Percentiles rank a stretch among this genome's conserved stretches.
Conservation (phyloP, 768 basidiomycete species). For the Pleurotus ostreatus region DNA sequence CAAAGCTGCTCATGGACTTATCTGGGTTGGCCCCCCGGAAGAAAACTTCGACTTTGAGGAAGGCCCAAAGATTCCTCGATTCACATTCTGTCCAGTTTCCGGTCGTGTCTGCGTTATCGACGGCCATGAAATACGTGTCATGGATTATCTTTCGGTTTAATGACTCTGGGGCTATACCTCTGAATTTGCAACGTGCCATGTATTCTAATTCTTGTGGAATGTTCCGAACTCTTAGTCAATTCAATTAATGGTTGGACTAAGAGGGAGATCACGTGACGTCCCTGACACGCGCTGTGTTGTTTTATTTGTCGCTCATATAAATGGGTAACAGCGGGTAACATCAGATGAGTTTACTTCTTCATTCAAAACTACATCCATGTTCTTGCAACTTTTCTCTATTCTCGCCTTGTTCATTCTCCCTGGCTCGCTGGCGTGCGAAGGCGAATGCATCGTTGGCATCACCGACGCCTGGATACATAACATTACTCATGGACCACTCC, state of each 20-base stretch:
- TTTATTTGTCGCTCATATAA: too few relatives aligned
- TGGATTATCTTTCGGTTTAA: conserved; percentile 4
- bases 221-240: too few relatives aligned
- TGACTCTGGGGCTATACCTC: background rate
- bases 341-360: too few relatives aligned
- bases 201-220: background rate
- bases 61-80: background rate
- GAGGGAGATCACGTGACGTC: too few relatives aligned
- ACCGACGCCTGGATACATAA: conserved; percentile 52
- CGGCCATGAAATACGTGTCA: conserved; percentile 2
- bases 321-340: too few relatives aligned
- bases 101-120: background rate
- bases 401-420: conserved; percentile 26
- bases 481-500: conserved; percentile 39
- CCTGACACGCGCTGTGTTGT: too few relatives aligned
- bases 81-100: background rate
- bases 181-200: background rate
- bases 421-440: conserved; percentile 59
- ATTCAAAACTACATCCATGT: too few relatives aligned
- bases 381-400: conserved; percentile 2
- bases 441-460: conserved; percentile 59
- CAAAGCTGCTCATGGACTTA: background rate
- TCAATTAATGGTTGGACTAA: too few relatives aligned
- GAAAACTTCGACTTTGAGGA: background rate
- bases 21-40: background rate